A percentile compares a stretch with the other conserved stretches of the same genome.
These are phyloP conservation scores for Phallus indusiatus DNA, from an alignment of 768 basidiomycete genomes.

Conservation along the genomic window DNA sequence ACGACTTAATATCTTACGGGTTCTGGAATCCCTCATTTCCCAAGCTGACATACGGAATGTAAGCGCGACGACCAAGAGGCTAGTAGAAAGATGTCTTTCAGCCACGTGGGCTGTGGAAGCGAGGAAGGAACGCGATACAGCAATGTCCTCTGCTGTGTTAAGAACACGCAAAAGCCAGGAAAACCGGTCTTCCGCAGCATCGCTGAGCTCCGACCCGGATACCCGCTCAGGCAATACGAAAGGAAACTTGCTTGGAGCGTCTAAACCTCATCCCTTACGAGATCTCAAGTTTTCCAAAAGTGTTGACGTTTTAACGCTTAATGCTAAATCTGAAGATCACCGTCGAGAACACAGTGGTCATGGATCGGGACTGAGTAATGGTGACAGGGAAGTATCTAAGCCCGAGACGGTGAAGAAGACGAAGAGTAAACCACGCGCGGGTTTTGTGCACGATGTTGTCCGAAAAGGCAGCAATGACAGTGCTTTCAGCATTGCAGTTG, in stretches of 20 bases:
- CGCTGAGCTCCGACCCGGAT: slow-evolving; percentile 27
- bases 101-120: slow-evolving; percentile 82
- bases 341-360: slow-evolving; percentile 23
- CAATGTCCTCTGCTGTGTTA: slow-evolving; percentile 19
- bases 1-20: slow-evolving; percentile 75
- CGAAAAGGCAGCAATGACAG: slow-evolving; percentile 24
- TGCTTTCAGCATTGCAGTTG: slow-evolving; percentile 20
- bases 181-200: slow-evolving; percentile 33
- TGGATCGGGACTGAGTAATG: slow-evolving; percentile 15
- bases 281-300: slow-evolving; percentile 57
- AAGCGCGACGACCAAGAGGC: slow-evolving; percentile 76
- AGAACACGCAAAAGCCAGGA: slow-evolving; percentile 29
- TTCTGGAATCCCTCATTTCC: slow-evolving; percentile 68
- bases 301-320: slow-evolving; percentile 30
- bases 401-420: slow-evolving; percentile 26
- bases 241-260: slow-evolving; percentile 17
- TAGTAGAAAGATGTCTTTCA: slow-evolving; percentile 83
- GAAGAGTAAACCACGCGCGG: slow-evolving; percentile 32
- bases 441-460: slow-evolving; percentile 13
- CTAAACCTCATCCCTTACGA: slow-evolving; percentile 17
- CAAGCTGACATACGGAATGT: slow-evolving; percentile 74
- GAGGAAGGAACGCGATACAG: slow-evolving; percentile 26
- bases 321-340: slow-evolving; percentile 19
- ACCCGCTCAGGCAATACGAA: slow-evolving; percentile 12
- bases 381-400: slow-evolving; percentile 20